Base-by-base conservation (phyloP, 768 basidiomycete species). In the Tulasnella sp. region DNA sequence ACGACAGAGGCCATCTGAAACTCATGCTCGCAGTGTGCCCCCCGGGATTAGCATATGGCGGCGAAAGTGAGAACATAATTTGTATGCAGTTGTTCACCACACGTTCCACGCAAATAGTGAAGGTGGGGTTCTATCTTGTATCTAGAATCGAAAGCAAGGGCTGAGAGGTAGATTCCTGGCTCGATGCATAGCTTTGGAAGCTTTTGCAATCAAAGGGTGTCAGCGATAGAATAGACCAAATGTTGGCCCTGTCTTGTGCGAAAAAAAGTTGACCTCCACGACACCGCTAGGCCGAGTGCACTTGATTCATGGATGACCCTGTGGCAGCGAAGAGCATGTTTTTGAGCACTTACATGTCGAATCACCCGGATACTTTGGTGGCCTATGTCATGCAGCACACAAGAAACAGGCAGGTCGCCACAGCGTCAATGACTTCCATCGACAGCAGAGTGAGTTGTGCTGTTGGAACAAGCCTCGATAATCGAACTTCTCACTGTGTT, bases 321-420 rank as follows among this genome's bases (percentile, higher is more conserved):
- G 86, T 89, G 0, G 84, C 84, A 11, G 80, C 81, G 11, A 86
- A 84, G 65, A 87, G 87, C 19, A 75, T 73, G 1, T 92, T 88
- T 68, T 76, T 91, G 45, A 79, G 80, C 69, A 85, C 82, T 80
- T 92, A 91, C 74, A 91, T 90, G 88, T 83, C 79, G 29, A 81
- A 74, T 63, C 89, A 90, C 66, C 85, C 85, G 0, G 88, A 90
- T 67, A 90, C 88, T 1, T 74, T 91, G 64, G 86, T 91, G 32
- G 86, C 86, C 2, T 92, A 89, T 65, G 86, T 85, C 52, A 32
- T 54, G n/a, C 60, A 64, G 49, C 45, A 59, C 30, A 48, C 49
- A 5, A 52, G 58, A 19, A 54, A 58, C 23, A 41, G 27, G n/a
- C 21, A 48, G 21, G 45, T 62, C 19, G 15, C 64, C 23, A 32